Conservation (phyloP, 352 stramenopile genomes). For the Phytophthora capsici region DNA sequence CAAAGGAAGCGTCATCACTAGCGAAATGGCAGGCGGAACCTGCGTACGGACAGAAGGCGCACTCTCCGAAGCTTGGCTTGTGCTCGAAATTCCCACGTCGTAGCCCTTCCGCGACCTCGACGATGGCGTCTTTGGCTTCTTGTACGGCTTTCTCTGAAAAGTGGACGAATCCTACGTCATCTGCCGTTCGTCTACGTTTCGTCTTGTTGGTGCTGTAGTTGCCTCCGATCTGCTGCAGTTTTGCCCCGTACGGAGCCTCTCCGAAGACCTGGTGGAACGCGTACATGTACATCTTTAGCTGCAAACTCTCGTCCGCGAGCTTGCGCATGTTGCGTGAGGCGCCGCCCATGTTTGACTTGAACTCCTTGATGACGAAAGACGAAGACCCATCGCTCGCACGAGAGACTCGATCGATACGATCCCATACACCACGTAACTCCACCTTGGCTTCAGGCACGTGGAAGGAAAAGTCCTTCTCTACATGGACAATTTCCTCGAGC, state of each 20-base stretch:
- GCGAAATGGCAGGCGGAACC: conserved; percentile 58
- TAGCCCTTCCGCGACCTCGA: conserved; percentile 44
- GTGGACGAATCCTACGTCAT: conserved; percentile 47
- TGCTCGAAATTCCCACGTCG: conserved; percentile 59
- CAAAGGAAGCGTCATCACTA: conserved; percentile 24
- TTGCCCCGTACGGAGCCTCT: conserved; percentile 53
- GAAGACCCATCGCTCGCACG: conserved; percentile 4
- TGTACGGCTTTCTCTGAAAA: conserved; percentile 40
- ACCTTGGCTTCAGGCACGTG: conserved; percentile 56
- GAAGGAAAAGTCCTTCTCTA: conserved; percentile 74
- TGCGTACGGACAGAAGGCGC: conserved; percentile 76
- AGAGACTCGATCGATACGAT: conserved; percentile 64
- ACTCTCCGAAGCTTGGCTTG: conserved; percentile 66
- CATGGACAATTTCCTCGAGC: conserved; percentile 46
- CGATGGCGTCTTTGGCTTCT: conserved; percentile 48
- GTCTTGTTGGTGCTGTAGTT: conserved; percentile 22
- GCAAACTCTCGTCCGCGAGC: conserved; percentile 69
- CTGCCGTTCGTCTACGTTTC: conserved; percentile 12
- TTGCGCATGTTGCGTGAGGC: conserved; percentile 55
- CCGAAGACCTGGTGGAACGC: conserved; percentile 70
- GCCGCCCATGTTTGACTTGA: conserved; percentile 82
- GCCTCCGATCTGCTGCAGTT: conserved; percentile 67
- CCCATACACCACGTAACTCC: conserved; percentile 72
- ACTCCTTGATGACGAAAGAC: conserved; percentile 73
- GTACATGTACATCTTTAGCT: conserved; percentile 87